Conservation (phyloP, 2,329 filamentous ascomycete genomes). For the Sclerotinia subarctica region DNA sequence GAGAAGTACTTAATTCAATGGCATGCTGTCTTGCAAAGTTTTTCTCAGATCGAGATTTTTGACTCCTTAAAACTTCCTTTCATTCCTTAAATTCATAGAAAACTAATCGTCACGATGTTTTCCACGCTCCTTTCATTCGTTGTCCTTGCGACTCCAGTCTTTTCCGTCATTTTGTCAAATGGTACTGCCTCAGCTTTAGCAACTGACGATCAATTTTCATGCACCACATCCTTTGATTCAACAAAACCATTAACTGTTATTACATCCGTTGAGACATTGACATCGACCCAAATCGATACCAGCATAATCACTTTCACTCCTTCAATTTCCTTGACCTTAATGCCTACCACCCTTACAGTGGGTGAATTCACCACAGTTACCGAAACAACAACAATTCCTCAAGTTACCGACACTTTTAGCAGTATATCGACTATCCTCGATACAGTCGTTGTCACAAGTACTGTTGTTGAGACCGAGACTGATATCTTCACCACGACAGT, state of each 20-base stretch:
- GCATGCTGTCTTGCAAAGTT: not conserved
- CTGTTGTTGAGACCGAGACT: not conserved
- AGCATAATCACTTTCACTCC: conserved; percentile 6
- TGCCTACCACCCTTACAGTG: not conserved
- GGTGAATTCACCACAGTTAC: not conserved
- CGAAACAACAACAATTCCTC: not conserved
- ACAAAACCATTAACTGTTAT: not conserved
- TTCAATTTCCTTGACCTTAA: not conserved
- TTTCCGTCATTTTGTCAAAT: conserved; percentile 9
- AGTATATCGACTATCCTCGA: not conserved
- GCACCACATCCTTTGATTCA: conserved; percentile 2
- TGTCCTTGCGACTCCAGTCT: conserved; percentile 5
- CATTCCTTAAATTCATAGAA: not conserved
- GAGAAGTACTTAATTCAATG: not conserved
- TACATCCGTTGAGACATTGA: not conserved
- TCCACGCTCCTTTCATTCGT: conserved; percentile 3
- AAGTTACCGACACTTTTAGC: not conserved
- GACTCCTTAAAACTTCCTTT: conserved; percentile 14
- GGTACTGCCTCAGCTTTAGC: not conserved
- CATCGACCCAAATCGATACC: not conserved
- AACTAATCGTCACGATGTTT: not conserved
- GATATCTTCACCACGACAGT: not conserved
- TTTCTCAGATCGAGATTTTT: not conserved
- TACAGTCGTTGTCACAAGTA: not conserved
- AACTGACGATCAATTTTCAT: not conserved